Conservation (phyloP, 176 grass and related monocot species). For the Oryza nivara region DNA sequence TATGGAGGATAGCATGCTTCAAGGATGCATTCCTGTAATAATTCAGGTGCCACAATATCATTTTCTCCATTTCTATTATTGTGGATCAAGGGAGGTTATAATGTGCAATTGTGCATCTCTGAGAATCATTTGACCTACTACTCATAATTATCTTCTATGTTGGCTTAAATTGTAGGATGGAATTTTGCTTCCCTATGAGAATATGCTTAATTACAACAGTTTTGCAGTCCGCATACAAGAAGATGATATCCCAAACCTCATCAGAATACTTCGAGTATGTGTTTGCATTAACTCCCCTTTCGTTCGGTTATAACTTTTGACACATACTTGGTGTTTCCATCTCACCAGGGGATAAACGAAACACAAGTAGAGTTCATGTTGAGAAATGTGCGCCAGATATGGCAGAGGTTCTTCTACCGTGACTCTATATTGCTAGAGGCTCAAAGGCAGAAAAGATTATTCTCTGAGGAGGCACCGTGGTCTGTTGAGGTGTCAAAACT, state of each 20-base stretch:
- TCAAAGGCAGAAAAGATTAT: constrained; percentile 69
- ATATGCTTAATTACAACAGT: constrained; percentile 82
- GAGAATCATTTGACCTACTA: constrained; percentile 24
- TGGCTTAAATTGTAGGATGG: constrained; percentile 72
- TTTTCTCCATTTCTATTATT: constrained; percentile 36
- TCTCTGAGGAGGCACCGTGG: constrained; percentile 69
- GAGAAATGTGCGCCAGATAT: constrained; percentile 75
- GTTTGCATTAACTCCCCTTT: background rate
- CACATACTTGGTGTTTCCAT: constrained; percentile 34
- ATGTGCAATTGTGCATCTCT: constrained; percentile 31
- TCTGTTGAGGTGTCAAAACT: constrained; percentile 86
- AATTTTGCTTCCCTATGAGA: constrained; percentile 90
- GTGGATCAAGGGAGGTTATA: background rate
- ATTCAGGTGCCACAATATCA: constrained; percentile 67
- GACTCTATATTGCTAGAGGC: constrained; percentile 92
- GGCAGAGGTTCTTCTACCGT: constrained; percentile 93
- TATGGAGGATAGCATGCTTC: constrained; percentile 91
- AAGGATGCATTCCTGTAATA: constrained; percentile 95
- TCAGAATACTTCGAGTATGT: constrained; percentile 65
- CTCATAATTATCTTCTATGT: constrained; percentile 21
- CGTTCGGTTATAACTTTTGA: background rate
- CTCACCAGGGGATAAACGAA: constrained; percentile 62
- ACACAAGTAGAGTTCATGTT: constrained; percentile 89
- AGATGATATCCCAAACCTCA: constrained; percentile 85
- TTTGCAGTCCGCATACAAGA: constrained; percentile 83